Base-by-base conservation (phyloP, 805 yeast genomes). In the Debaryomyces maramus region DNA sequence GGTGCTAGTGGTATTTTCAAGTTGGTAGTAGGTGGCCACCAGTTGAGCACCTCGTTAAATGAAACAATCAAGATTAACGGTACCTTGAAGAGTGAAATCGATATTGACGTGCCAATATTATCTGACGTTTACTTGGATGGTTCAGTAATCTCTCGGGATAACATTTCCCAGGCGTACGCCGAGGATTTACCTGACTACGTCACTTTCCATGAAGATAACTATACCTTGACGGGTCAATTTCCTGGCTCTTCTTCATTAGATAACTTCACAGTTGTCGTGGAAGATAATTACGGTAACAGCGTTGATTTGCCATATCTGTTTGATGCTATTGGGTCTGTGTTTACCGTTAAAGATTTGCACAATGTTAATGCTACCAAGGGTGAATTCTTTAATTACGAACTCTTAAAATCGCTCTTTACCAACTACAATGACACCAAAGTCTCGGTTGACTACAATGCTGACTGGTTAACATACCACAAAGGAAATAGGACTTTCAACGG, bases 11-110 rank as follows among this genome's bases (percentile, higher is more conserved):
- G 85, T 3, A 64, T 75, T 21, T 93, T 93, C 65, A 72, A 78
- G 44, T 67, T 93, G 26, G 67, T 84, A 18, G 84, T 91, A 26
- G 99, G 99, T 30, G 96, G 95, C 7, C 97, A 93, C 59, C 83
- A 78, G 46, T 72, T 93, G 46, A 74, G 88, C 27, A 83, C 93
- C 1, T 70, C 81, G 16, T 56, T 80, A 27, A 77, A 85, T 43
- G 73, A 75, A 34, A 72, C 79, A 1, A 63, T 79, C 20, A 60
- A 71, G 16, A 70, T 86, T 42, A 85, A 86, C 51, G 90, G 88
- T 2, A 83, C 93, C 5, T 75, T 73, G 16, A 79, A 80, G 34
- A 73, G 77, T 23, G 51, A 60, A 0, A 72, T 91, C 50, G 54
- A 70, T 18, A 72, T 78, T 43, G 58, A 70, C 2, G 66, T 89